phyloP scores from a whole-genome alignment of 331 rosid genomes.

The Malus hybrid region DNA sequence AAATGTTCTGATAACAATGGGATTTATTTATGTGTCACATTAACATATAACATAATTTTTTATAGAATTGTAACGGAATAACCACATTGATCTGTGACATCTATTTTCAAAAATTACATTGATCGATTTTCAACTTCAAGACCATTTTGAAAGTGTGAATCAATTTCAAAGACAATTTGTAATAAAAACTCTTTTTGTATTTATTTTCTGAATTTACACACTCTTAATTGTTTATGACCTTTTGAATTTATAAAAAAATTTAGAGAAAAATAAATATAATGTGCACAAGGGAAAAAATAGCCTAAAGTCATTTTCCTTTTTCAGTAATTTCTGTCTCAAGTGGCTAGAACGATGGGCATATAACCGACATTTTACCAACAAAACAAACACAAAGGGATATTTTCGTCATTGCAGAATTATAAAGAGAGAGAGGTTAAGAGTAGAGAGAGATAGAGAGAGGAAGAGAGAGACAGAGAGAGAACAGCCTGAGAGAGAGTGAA shows the following conservation, averaged over 20 bases:
- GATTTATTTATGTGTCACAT: too few relatives aligned
- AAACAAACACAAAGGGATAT: conserved; percentile 19
- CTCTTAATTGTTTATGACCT: neutral
- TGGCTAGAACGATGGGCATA: neutral
- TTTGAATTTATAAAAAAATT: neutral
- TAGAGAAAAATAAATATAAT: neutral
- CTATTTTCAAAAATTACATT: accelerated
- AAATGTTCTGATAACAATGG: too few relatives aligned
- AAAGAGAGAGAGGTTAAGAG: conserved; percentile 28
- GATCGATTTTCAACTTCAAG: too few relatives aligned
- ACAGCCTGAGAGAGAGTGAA: conserved; percentile 6
- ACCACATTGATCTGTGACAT: too few relatives aligned
- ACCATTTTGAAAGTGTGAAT: too few relatives aligned
- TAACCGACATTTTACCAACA: neutral
- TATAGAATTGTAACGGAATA: too few relatives aligned
- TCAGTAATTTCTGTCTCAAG: too few relatives aligned
- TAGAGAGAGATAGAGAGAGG: conserved; percentile 15
- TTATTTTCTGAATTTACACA: neutral
- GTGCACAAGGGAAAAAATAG: neutral
- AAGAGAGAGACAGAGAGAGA: neutral
- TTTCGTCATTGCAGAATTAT: conserved; percentile 42
- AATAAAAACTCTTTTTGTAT: neutral
- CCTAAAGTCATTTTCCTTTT: too few relatives aligned
- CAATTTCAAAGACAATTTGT: too few relatives aligned
- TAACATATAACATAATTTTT: too few relatives aligned